phyloP scores from a whole-genome alignment of 2,329 filamentous ascomycete genomes.

The Monilinia fructigena region DNA sequence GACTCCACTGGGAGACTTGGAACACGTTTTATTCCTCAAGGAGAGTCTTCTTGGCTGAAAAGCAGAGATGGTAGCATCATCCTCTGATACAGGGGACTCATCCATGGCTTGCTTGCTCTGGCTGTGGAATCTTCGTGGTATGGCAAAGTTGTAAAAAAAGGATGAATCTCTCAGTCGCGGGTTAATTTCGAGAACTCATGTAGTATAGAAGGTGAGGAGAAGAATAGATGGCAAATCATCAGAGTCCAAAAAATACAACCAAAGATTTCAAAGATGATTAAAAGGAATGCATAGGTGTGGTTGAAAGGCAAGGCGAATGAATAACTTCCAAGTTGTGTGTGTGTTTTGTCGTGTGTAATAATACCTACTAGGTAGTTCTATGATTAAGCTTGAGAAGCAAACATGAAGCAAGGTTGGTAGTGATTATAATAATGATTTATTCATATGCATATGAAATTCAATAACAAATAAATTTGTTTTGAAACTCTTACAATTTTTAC shows the following conservation, averaged over 20 bases:
- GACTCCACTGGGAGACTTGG: conserved; percentile 16
- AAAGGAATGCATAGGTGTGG: background rate
- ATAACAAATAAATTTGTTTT: too few relatives aligned
- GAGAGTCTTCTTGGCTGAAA: conserved; percentile 15
- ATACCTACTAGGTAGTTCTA: too few relatives aligned
- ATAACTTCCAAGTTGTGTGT: too few relatives aligned
- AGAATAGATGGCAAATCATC: too few relatives aligned
- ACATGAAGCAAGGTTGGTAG: too few relatives aligned
- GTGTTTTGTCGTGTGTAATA: too few relatives aligned
- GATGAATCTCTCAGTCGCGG: background rate
- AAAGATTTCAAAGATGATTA: background rate
- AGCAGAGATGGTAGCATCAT: background rate
- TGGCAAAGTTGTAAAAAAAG: background rate
- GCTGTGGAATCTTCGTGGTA: background rate
- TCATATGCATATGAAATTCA: too few relatives aligned
- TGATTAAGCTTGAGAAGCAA: too few relatives aligned
- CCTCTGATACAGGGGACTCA: background rate
- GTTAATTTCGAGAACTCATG: background rate
- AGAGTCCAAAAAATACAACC: background rate
- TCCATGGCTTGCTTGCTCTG: conserved; percentile 6
- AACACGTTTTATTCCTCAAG: conserved; percentile 10
- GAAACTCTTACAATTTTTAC: too few relatives aligned
- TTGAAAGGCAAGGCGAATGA: background rate
- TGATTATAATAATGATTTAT: too few relatives aligned
- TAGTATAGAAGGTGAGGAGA: background rate